Conservation (phyloP, 2,329 filamentous ascomycete species). For the Phialophora macrospora region DNA sequence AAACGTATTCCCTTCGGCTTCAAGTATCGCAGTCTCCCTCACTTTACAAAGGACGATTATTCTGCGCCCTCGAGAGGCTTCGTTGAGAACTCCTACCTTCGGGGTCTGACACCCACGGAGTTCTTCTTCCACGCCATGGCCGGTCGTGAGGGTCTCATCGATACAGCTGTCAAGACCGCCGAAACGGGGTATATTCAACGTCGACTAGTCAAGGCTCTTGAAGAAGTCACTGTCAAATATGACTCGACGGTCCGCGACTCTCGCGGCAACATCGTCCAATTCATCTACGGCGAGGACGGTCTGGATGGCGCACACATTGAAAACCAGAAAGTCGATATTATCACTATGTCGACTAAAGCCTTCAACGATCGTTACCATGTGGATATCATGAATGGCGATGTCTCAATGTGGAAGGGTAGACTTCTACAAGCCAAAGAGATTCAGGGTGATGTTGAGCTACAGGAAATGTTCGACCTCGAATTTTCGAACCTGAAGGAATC, state of each 20-base stretch:
- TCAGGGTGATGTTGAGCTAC: constrained; percentile 82
- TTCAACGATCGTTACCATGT: constrained; percentile 84
- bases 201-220: constrained; percentile 94
- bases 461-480: constrained; percentile 84
- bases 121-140: constrained; percentile 99
- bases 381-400: constrained; percentile 77
- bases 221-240: constrained; percentile 97
- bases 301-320: constrained; percentile 93
- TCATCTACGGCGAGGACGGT: constrained; percentile 96
- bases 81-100: constrained; percentile 97
- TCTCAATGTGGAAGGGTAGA: constrained; percentile 68
- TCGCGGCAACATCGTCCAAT: constrained; percentile 93
- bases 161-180: constrained; percentile 98
- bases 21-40: constrained; percentile 94
- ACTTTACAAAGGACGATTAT: constrained; percentile 99
- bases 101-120: constrained; percentile 90
- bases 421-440: constrained; percentile 88
- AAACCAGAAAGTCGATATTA: constrained; percentile 85
- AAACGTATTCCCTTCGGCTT: constrained; percentile 99
- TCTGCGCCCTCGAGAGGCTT: constrained; percentile 96
- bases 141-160: constrained; percentile 98
- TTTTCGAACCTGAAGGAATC: constrained; percentile 79
- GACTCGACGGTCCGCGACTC: constrained; percentile 98
- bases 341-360: constrained; percentile 75
- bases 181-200: constrained; percentile 99